phyloP scores from a whole-genome alignment of 495 filamentous ascomycete species.

The Hypoxylon fuscum region DNA sequence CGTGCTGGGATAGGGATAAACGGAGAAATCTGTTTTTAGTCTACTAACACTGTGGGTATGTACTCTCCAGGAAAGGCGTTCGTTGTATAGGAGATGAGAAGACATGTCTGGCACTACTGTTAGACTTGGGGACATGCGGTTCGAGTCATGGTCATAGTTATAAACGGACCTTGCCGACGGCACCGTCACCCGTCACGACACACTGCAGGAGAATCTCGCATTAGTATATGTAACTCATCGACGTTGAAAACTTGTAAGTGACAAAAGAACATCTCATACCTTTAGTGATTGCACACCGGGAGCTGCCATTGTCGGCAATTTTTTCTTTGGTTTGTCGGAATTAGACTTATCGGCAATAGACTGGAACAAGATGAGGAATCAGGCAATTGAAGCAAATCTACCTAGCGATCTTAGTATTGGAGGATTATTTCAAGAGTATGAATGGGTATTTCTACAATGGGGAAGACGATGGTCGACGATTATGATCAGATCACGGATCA shows the following conservation, averaged over 20 bases:
- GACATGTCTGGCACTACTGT: constrained; percentile 80
- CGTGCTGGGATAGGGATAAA: constrained; percentile 13
- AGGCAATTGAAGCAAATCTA: constrained; percentile 11
- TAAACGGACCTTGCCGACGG: constrained; percentile 88
- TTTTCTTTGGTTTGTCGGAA: constrained; percentile 20
- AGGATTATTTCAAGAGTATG: background rate
- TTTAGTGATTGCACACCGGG: constrained; percentile 66
- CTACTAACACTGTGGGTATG: constrained; percentile 94
- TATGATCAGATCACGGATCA: too few species aligned
- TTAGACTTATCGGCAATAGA: constrained; percentile 14
- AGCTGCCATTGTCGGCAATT: constrained; percentile 56
- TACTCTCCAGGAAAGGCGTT: constrained; percentile 99
- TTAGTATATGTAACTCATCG: constrained; percentile 31
- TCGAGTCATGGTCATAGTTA: constrained; percentile 28
- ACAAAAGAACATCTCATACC: constrained; percentile 50
- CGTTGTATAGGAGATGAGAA: constrained; percentile 98
- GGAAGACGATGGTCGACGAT: too few species aligned
- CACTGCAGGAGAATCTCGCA: constrained; percentile 66
- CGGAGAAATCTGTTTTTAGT: constrained; percentile 1
- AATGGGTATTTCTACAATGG: constrained; percentile 15
- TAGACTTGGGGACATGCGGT: constrained; percentile 37
- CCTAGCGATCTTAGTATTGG: constrained; percentile 20
- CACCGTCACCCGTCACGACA: constrained; percentile 98
- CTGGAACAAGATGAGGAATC: constrained; percentile 17
- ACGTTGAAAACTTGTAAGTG: constrained; percentile 17